phyloP scores from a whole-genome alignment of 352 stramenopile genomes.

The Globisporangium okanoganense region DNA sequence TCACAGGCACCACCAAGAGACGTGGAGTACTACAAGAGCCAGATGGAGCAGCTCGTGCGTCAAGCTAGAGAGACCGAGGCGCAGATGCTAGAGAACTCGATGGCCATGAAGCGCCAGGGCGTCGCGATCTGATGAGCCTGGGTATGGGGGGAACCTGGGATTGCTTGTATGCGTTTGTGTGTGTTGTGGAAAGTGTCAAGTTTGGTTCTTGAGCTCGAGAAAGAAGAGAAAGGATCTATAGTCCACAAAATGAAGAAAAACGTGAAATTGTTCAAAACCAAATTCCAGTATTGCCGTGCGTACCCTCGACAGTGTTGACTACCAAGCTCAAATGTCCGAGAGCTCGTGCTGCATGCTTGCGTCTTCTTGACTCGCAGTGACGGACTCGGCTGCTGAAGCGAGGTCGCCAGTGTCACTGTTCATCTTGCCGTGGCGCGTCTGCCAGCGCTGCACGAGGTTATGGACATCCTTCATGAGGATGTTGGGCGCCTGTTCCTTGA shows the following conservation, averaged over 20 bases:
- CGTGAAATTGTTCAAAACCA: neutral
- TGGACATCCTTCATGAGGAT: constrained; percentile 83
- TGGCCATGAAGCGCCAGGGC: constrained; percentile 43
- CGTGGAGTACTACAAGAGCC: constrained; percentile 51
- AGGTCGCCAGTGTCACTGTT: neutral
- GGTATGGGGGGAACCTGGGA: neutral
- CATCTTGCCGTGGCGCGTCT: constrained; percentile 24
- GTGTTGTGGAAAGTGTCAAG: neutral
- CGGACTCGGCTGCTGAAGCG: neutral
- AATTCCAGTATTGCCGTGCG: neutral
- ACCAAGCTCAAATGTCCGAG: neutral
- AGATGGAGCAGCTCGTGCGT: constrained; percentile 67
- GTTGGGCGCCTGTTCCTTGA: constrained; percentile 56
- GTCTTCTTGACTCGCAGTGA: neutral
- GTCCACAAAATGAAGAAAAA: neutral
- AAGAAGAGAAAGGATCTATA: neutral
- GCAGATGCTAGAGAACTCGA: constrained; percentile 56
- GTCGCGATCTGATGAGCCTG: constrained; percentile 25
- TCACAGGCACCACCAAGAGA: neutral
- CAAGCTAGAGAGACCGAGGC: constrained; percentile 70
- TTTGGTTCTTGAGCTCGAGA: neutral
- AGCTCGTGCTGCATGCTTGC: neutral
- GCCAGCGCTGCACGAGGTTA: constrained; percentile 73
- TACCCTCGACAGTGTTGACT: neutral
- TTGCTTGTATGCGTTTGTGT: neutral